Percentiles rank a stretch among this genome's conserved stretches.
phyloP scores from a whole-genome alignment of 768 basidiomycete species.

The Collybia nuda region DNA sequence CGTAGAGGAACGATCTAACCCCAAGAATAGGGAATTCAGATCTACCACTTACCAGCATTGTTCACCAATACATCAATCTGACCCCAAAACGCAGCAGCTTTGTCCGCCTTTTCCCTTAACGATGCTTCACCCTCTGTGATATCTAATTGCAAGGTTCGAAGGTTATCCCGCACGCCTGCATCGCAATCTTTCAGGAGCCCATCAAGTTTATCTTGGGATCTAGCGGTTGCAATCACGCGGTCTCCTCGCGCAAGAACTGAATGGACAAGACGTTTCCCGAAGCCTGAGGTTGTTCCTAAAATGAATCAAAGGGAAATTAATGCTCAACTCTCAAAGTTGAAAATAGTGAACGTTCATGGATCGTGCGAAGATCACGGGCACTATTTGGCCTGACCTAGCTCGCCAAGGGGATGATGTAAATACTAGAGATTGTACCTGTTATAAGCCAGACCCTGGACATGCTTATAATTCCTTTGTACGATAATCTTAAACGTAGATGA shows the following conservation, averaged over 20 bases:
- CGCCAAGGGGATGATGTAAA: background rate
- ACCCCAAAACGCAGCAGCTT: conserved; percentile 49
- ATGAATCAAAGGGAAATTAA: background rate
- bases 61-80: conserved; percentile 63
- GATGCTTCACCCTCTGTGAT: conserved; percentile 43
- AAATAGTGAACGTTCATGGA: no score
- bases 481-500: no score
- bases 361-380: background rate
- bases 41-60: conserved; percentile 53
- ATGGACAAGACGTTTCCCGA: conserved; percentile 53
- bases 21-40: background rate
- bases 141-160: conserved; percentile 53
- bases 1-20: background rate
- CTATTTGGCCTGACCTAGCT: background rate
- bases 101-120: conserved; percentile 40
- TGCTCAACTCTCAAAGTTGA: background rate
- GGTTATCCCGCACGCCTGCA: conserved; percentile 26
- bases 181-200: conserved; percentile 26
- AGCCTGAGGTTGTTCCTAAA: conserved; percentile 57
- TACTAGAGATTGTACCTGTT: conserved; percentile 19
- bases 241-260: conserved; percentile 54
- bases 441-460: conserved; percentile 15
- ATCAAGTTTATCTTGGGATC: conserved; percentile 40
- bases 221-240: conserved; percentile 59
- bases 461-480: conserved; percentile 4